These are phyloP conservation scores for Chlamydomonas urium DNA, from an alignment of 139 green algal genomes.

Conservation along the genomic window DNA sequence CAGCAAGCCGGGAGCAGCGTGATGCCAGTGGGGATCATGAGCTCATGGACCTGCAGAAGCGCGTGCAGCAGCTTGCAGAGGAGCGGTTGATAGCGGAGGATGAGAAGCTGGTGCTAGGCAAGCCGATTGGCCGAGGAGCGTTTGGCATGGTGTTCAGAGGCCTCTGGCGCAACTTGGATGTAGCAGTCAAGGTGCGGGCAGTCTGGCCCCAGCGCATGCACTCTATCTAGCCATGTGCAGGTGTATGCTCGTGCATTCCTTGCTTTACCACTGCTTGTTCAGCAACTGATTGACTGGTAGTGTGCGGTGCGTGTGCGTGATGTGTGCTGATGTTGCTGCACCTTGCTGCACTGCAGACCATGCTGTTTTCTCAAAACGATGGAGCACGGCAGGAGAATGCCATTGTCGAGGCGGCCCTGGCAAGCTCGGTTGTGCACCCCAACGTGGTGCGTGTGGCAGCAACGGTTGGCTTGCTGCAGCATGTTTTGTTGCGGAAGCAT, in stretches of 20 bases:
- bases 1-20: background rate
- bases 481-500: too few relatives aligned
- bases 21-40: background rate
- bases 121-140: conserved; percentile 2
- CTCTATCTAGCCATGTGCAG: background rate
- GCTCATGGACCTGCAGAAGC: background rate
- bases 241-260: too few relatives aligned
- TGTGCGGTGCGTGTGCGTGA: background rate
- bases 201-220: background rate
- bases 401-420: conserved; percentile 11
- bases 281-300: background rate
- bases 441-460: conserved; percentile 21
- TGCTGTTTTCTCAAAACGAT: conserved; percentile 10
- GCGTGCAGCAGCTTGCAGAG: conserved; percentile 9
- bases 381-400: conserved; percentile 10
- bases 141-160: conserved; percentile 8
- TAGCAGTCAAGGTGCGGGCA: conserved; percentile 10
- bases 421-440: conserved; percentile 3
- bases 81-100: background rate
- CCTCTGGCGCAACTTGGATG: conserved; percentile 11
- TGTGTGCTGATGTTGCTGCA: background rate
- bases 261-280: too few relatives aligned
- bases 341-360: background rate
- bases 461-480: too few relatives aligned
- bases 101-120: conserved; percentile 10